Evolutionary conservation across 1,284 basidiomycete genomes (phyloP), one percentile per base, ranked within the genome.

Genomic region (Moesziomyces parantarcticus): DNA sequence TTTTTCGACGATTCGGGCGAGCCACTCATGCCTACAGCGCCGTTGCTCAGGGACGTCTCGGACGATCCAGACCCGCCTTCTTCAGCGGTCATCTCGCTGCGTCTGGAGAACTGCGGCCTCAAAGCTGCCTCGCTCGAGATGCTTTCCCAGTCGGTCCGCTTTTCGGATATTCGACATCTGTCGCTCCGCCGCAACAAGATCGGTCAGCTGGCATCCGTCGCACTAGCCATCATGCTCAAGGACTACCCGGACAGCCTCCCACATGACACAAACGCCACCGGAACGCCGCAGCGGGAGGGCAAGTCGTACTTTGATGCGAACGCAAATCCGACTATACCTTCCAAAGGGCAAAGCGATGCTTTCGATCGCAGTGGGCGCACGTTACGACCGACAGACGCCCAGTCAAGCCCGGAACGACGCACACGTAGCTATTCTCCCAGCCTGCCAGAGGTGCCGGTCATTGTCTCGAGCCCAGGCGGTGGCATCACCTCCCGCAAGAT

Each of bases 141-240:
- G 53, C 56, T 83, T 0, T 75, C 78, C 1, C 63, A 78, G 23
- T 66, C 76, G 7, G 77, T 83, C 23, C 79, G 80, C 2, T 65
- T 58, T 46, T 82, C 80, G 6, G 70, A 76, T 14, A 62, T 83
- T 9, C 72, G 69, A n/a, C 82, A 83, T 41, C 56, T 83, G 9
- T 81, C 78, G 25, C 64, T 83, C 8, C 74, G 80, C 26, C 72
- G 76, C 34, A 81, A 81, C 69, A 62, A 62, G 50, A 77, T 82
- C 46, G 61, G 58, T 11, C 62, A 62, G 40, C 50, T 61, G 10
- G 73, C 69, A 14, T 70, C 71, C 3, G 64, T 63, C 0, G 75
- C 69, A 4, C 54, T 82, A 1, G 77, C 76, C 5, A 58, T 71
- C 62, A 58, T 80, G 63, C 59, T 82, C 25, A 71, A 73, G 48